Conservation (phyloP, 116 monocot genomes). For the Trichopus zeylanicus region DNA sequence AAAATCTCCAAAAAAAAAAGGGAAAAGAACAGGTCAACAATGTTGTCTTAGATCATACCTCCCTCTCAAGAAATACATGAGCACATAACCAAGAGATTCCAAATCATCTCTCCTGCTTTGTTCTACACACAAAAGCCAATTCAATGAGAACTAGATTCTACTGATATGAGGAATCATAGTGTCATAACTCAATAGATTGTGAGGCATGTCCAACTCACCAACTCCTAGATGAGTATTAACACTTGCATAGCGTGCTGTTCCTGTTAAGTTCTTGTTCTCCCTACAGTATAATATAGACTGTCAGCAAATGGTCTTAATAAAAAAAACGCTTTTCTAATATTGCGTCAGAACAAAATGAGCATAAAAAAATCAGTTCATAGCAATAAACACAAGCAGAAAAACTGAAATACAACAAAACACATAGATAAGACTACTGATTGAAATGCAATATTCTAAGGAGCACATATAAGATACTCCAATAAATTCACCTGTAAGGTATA, state of each 20-base stretch:
- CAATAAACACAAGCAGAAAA: no score
- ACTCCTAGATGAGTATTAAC: conserved; percentile 71
- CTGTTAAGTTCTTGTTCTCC: conserved; percentile 71
- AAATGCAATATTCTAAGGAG: no score
- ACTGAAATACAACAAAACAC: no score
- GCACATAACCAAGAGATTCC: conserved; percentile 74
- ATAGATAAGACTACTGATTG: no score
- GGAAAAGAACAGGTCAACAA: no score
- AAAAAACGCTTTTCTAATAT: no score
- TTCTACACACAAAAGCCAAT: conserved; percentile 27
- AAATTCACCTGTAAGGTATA: conserved; percentile 43
- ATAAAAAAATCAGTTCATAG: no score
- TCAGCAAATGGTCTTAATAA: background rate
- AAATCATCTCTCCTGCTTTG: conserved; percentile 94
- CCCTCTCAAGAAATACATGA: conserved; percentile 79
- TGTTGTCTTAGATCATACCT: conserved; percentile 26
- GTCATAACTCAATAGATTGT: background rate
- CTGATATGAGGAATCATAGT: background rate
- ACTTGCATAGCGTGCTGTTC: conserved; percentile 75
- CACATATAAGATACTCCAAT: no score
- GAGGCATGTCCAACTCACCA: conserved; percentile 31
- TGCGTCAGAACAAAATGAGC: no score
- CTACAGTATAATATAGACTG: conserved; percentile 12
- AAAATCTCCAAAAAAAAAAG: background rate
- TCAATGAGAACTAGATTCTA: background rate